These are phyloP conservation scores for Fusarium verrucosum DNA, from an alignment of 2,329 filamentous ascomycete species.

Conservation along the genomic window DNA sequence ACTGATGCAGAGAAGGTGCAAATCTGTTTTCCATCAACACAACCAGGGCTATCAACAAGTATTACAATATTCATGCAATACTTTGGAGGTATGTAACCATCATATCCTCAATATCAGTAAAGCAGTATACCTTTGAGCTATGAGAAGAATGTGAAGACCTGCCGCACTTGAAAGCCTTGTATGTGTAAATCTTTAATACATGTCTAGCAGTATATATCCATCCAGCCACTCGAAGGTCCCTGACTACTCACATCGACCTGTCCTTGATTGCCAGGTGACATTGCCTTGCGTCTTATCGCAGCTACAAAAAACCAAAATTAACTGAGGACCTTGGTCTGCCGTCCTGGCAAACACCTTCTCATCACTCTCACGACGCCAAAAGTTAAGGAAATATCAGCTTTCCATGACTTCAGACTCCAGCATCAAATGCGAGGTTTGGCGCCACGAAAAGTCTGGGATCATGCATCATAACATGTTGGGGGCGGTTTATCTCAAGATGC, in stretches of 20 bases:
- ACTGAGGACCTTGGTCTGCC: neutral
- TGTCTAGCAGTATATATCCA: conserved; percentile 22
- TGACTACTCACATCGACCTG: neutral
- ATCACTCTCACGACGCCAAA: neutral
- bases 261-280: neutral
- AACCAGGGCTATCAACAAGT: too few relatives aligned
- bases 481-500: neutral
- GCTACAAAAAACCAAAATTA: neutral
- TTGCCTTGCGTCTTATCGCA: conserved; percentile 11
- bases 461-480: conserved; percentile 31
- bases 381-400: conserved; percentile 4
- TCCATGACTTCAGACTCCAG: conserved; percentile 25
- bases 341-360: neutral
- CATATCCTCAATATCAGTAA: neutral
- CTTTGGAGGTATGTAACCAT: too few relatives aligned
- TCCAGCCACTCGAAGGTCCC: conserved; percentile 25
- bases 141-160: conserved; percentile 18
- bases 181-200: accelerated
- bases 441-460: conserved; percentile 37
- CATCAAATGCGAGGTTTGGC: conserved; percentile 36
- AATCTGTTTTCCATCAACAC: too few relatives aligned
- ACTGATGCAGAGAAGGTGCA: too few relatives aligned
- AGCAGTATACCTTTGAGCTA: conserved; percentile 16
- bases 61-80: too few relatives aligned
- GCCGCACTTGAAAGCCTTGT: accelerated